These are phyloP conservation scores for Leccinum angustisporum DNA, from an alignment of 1,284 basidiomycete species.

Conservation along the genomic window DNA sequence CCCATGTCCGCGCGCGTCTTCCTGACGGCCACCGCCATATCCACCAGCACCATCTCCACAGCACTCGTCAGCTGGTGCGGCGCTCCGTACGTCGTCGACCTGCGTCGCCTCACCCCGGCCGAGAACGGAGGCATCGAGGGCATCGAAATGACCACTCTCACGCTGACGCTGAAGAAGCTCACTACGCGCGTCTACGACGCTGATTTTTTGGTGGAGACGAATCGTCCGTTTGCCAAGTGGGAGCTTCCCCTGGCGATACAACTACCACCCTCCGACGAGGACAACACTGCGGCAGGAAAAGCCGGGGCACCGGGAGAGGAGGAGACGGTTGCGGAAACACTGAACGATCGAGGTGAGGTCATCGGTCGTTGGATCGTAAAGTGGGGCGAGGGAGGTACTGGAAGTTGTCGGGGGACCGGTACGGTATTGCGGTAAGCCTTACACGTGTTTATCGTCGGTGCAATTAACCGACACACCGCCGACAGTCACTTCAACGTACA, in stretches of 20 bases:
- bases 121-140: slow-evolving; percentile 46
- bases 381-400: slow-evolving; percentile 65
- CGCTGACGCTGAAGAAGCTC: slow-evolving; percentile 58
- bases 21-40: slow-evolving; percentile 68
- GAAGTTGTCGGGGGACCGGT: slow-evolving; percentile 60
- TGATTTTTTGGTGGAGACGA: slow-evolving; percentile 67
- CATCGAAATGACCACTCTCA: slow-evolving; percentile 73
- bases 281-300: slow-evolving; percentile 33
- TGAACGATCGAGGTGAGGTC: slow-evolving; percentile 59
- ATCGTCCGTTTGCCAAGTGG: slow-evolving; percentile 79
- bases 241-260: slow-evolving; percentile 62
- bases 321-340: slow-evolving; percentile 77
- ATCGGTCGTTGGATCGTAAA: slow-evolving; percentile 77
- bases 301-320: slow-evolving; percentile 50
- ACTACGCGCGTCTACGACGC: slow-evolving; percentile 74
- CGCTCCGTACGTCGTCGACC: slow-evolving; percentile 51
- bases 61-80: slow-evolving; percentile 74
- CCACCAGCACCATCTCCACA: slow-evolving; percentile 71
- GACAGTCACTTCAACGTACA: slow-evolving; percentile 81
- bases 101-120: slow-evolving; percentile 42
- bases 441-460: not conserved
- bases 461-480: not conserved
- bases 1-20: slow-evolving; percentile 69
- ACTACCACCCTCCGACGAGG: slow-evolving; percentile 41
- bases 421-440: slow-evolving; percentile 58